phyloP scores from a whole-genome alignment of 176 grass and related monocot species.

The Musa beccarii region DNA sequence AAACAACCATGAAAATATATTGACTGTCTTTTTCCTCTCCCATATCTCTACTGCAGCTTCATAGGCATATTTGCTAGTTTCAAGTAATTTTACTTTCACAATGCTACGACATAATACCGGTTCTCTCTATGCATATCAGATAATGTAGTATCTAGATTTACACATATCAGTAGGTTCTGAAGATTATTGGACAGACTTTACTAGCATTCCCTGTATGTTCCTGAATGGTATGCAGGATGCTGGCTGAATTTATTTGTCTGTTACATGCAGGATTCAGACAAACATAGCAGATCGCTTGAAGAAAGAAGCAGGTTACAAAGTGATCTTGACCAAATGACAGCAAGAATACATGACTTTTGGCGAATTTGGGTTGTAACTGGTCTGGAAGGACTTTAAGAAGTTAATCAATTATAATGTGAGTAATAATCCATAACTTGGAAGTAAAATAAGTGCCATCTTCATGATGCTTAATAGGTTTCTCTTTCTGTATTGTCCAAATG shows the following conservation, averaged over 20 bases:
- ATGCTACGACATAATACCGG: neutral
- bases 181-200: neutral
- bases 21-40: too few species aligned
- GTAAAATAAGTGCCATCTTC: too few species aligned
- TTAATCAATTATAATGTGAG: neutral
- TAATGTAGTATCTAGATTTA: neutral
- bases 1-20: neutral
- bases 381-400: neutral
- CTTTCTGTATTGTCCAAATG: neutral
- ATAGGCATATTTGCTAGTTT: neutral
- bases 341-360: neutral
- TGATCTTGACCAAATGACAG: conserved; percentile 2
- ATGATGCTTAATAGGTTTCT: too few species aligned
- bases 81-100: neutral
- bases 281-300: neutral
- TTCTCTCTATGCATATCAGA: neutral
- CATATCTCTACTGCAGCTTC: neutral
- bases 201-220: neutral
- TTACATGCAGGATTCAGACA: conserved; percentile 9
- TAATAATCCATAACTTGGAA: neutral
- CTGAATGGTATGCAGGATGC: neutral
- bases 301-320: neutral
- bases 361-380: neutral
- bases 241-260: neutral
- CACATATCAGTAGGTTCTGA: neutral